These are phyloP conservation scores for Yamadazyma blattariae DNA, from an alignment of 1,139 yeast species.

Conservation along the genomic window DNA sequence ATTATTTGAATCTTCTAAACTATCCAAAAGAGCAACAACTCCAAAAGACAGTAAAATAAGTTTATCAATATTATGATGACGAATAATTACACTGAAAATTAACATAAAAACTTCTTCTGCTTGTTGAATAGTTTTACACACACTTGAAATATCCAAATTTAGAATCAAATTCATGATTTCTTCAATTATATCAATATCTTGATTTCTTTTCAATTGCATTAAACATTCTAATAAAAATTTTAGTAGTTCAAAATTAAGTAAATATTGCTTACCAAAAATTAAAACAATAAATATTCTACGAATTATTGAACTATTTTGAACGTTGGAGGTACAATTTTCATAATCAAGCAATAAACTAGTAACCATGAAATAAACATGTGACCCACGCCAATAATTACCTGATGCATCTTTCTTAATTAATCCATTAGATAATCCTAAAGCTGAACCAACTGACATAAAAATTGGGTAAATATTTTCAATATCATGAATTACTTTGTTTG, in stretches of 20 bases:
- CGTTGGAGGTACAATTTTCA: constrained; percentile 16
- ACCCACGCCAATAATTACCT: constrained; percentile 35
- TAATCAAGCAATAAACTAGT: neutral
- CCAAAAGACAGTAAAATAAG: no score
- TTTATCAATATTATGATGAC: no score
- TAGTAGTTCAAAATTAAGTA: constrained; percentile 14
- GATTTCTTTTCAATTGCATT: no score
- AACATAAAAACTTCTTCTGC: no score
- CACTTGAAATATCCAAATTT: no score
- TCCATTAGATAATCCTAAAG: constrained; percentile 19
- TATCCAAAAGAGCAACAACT: no score
- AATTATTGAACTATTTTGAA: constrained; percentile 12
- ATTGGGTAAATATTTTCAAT: constrained; percentile 6
- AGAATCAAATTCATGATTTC: no score
- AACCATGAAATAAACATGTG: neutral
- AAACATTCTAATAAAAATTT: neutral
- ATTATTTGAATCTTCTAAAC: no score
- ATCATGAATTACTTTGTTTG: neutral
- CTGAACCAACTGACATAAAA: constrained; percentile 25
- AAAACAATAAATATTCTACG: constrained; percentile 40
- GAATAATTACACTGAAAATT: no score
- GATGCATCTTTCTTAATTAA: constrained; percentile 18
- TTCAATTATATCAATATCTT: no score
- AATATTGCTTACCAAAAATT: constrained; percentile 19
- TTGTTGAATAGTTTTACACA: no score